phyloP scores from a whole-genome alignment of 2,329 filamentous ascomycete species.

The Decorospora gaudefroyi region DNA sequence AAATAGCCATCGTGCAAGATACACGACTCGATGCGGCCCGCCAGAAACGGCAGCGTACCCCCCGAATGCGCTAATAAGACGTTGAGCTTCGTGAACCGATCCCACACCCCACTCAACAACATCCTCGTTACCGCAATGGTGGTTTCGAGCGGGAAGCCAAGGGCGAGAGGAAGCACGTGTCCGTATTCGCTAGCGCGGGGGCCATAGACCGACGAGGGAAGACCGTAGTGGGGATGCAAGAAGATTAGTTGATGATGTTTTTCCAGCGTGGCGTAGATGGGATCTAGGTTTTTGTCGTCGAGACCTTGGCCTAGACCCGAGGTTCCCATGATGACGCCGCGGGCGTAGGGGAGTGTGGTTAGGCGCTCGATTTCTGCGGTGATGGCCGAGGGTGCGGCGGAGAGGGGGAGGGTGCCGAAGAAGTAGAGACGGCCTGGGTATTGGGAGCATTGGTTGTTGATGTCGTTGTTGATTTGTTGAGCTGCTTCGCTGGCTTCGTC shows the following conservation, averaged over 20 bases:
- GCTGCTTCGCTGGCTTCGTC: slow-evolving; percentile 67
- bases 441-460: slow-evolving; percentile 70
- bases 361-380: slow-evolving; percentile 68
- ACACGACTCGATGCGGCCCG: slow-evolving; percentile 85
- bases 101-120: slow-evolving; percentile 85
- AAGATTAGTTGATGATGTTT: slow-evolving; percentile 71
- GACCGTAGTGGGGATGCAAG: slow-evolving; percentile 88
- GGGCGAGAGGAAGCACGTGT: slow-evolving; percentile 80
- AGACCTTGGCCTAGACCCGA: slow-evolving; percentile 78
- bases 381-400: slow-evolving; percentile 64
- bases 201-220: slow-evolving; percentile 80
- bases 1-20: slow-evolving; percentile 80
- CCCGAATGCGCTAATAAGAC: slow-evolving; percentile 87
- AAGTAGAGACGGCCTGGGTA: slow-evolving; percentile 74
- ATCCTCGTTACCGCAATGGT: slow-evolving; percentile 88
- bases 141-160: slow-evolving; percentile 91
- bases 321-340: slow-evolving; percentile 88
- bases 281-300: slow-evolving; percentile 74
- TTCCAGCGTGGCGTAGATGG: slow-evolving; percentile 72
- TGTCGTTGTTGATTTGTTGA: slow-evolving; percentile 73
- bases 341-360: slow-evolving; percentile 65
- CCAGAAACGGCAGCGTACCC: slow-evolving; percentile 85
- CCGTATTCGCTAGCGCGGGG: slow-evolving; percentile 75
- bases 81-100: slow-evolving; percentile 68
- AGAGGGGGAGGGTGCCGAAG: slow-evolving; percentile 81